Conservation (phyloP, 495 filamentous ascomycete genomes). For the Aspergillus steynii region DNA sequence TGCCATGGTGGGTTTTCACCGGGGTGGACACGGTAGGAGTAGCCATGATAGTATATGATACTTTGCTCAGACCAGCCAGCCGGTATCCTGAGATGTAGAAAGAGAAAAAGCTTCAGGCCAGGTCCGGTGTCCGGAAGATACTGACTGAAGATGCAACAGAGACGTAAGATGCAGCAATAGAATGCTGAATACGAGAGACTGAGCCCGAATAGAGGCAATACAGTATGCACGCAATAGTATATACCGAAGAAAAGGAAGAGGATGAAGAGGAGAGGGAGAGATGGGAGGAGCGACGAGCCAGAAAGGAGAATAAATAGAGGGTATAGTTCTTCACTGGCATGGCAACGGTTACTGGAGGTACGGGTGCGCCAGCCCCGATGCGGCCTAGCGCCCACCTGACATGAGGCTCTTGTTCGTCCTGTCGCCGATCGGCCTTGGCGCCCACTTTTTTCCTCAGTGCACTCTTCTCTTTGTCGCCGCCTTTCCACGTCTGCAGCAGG, state of each 20-base stretch:
- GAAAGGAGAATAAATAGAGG: conserved; percentile 44
- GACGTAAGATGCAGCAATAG: conserved; percentile 18
- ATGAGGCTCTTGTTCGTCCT: conserved; percentile 29
- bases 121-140: conserved; percentile 13
- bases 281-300: conserved; percentile 11
- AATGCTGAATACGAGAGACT: conserved; percentile 20
- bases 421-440: conserved; percentile 25
- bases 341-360: conserved; percentile 49
- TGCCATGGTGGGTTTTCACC: conserved; percentile 86
- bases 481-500: neutral
- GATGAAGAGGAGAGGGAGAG: conserved; percentile 20
- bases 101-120: conserved; percentile 1
- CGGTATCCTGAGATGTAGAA: conserved; percentile 6
- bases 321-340: conserved; percentile 31
- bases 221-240: conserved; percentile 34
- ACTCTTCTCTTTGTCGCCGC: neutral
- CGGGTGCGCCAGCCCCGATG: conserved; percentile 26
- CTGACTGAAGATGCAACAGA: conserved; percentile 21
- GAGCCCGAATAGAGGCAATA: conserved; percentile 21
- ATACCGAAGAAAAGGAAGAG: conserved; percentile 25
- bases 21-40: conserved; percentile 86
- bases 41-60: conserved; percentile 67
- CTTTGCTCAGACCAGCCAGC: conserved; percentile 10
- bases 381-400: conserved; percentile 32
- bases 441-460: conserved; percentile 6